Evolutionary conservation across 1,284 basidiomycete species (phyloP).

Genomic region (Cryptococcus sp.): DNA sequence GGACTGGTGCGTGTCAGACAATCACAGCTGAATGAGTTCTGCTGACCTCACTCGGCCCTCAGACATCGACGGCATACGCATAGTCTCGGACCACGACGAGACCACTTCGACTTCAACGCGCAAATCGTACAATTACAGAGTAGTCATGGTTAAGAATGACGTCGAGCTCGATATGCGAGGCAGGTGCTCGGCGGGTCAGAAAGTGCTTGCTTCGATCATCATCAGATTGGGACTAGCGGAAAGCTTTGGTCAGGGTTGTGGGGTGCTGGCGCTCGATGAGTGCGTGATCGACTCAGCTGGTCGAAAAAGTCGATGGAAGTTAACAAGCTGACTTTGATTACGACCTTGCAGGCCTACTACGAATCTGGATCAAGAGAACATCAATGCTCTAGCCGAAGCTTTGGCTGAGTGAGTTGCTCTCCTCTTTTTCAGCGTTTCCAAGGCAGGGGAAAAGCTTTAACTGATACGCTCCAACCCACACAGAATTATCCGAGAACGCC

Average conservation of each 20-base stretch:
- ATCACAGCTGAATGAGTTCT: too few species aligned
- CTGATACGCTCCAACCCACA: not conserved
- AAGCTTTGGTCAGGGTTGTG: conserved; percentile 96
- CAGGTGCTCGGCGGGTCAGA: conserved; percentile 96
- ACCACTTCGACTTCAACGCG: conserved; percentile 64
- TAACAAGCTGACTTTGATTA: not conserved
- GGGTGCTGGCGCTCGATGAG: conserved; percentile 95
- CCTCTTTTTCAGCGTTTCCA: not conserved
- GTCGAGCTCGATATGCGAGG: conserved; percentile 99
- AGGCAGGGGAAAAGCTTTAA: too few species aligned
- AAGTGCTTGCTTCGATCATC: conserved; percentile 98
- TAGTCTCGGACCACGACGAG: conserved; percentile 90
- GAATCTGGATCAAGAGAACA: conserved; percentile 94
- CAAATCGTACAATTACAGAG: conserved; percentile 97
- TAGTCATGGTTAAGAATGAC: conserved; percentile 98
- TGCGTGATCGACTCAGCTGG: conserved; percentile 13
- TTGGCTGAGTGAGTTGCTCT: conserved; percentile 76
- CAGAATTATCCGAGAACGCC: conserved; percentile 90
- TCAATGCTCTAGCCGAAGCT: conserved; percentile 87
- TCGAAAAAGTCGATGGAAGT: too few species aligned
- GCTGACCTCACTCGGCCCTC: not conserved
- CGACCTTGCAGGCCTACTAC: conserved; percentile 71
- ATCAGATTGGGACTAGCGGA: conserved; percentile 97
- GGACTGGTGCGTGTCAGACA: conserved; percentile 68
- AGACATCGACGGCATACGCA: conserved; percentile 98